These are phyloP conservation scores for Parascedosporium putredinis DNA, from an alignment of 2,329 filamentous ascomycete genomes.

Conservation along the genomic window DNA sequence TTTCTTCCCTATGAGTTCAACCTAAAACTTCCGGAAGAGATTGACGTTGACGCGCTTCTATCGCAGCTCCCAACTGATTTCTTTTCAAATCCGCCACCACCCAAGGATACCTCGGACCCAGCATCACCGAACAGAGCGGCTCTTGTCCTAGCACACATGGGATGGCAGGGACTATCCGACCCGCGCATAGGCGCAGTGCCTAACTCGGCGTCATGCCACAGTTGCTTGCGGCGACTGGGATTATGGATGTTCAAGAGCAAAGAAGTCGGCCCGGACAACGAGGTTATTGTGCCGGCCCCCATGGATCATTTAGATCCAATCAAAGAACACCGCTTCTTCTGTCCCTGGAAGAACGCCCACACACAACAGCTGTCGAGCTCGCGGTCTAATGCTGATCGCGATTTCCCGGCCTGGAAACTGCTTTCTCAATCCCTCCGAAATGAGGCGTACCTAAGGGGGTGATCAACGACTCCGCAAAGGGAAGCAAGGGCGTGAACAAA, in stretches of 20 bases:
- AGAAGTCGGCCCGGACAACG: conserved; percentile 44
- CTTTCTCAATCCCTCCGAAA: conserved; percentile 46
- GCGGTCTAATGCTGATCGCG: conserved; percentile 22
- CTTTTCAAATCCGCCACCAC: conserved; percentile 34
- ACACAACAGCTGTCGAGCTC: conserved; percentile 41
- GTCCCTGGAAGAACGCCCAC: conserved; percentile 61
- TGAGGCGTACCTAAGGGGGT: conserved; percentile 39
- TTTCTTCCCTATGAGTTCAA: conserved; percentile 54
- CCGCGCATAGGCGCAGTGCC: conserved; percentile 48
- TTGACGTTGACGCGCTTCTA: conserved; percentile 41
- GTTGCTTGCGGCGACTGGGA: conserved; percentile 79
- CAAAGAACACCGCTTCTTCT: conserved; percentile 71
- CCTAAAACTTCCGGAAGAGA: conserved; percentile 40
- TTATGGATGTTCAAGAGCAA: conserved; percentile 89
- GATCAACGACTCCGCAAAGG: conserved; percentile 3
- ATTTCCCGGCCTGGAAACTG: conserved; percentile 43
- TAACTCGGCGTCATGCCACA: conserved; percentile 68
- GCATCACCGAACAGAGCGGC: conserved; percentile 47
- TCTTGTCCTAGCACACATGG: conserved; percentile 58
- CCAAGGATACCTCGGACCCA: conserved; percentile 7
- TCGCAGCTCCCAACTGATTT: conserved; percentile 42
- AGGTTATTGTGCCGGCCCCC: conserved; percentile 46
- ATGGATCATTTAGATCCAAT: conserved; percentile 60
- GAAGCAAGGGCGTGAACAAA: conserved; percentile 4
- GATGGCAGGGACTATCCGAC: conserved; percentile 61